Evolutionary conservation across 2,329 filamentous ascomycete species (phyloP), one percentile per base, ranked within the genome.

Genomic region (Monosporascus sp.): DNA sequence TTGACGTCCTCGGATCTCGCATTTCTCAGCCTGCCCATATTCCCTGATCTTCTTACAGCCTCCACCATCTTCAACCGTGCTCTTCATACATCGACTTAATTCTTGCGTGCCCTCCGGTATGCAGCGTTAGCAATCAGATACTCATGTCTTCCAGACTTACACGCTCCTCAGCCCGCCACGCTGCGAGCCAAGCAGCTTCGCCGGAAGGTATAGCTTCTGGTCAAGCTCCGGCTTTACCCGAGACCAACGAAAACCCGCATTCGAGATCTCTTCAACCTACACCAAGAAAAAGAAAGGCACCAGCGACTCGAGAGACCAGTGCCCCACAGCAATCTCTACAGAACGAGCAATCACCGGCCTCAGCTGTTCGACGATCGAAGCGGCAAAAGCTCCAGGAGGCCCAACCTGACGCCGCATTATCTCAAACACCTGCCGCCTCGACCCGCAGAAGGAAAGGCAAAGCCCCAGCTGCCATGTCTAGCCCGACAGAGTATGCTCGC

Each of bases 101-200:
- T 52, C 53, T 51, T 37, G 46, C 52, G 18, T 59, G 26, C 51
- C 51, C 37, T 55, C 50, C 55, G 58, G 38, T 46, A 59, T 57
- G 50, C 52, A 35, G 48, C 50, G 49, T 56, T 57, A 62, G 20
- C 22, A 46, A 63, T 55, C 60, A 68, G 62, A 62, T 67, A 87
- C 89, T 93, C 86, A 97, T 96, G 91, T 90, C 89, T 84, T 79
- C 86, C 83, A 97, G 92, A 89, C 86, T 94, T 68, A 97, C 93
- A 80, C 91, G 93, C 79, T 94, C 92, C 68, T 88, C 92, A 74
- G 88, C 92, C 78, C 91, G 91, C 80, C 86, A 90, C 83, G 89
- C 89, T 78, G 88, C 89, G 70, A 83, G 73, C 69, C 78, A 77
- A 68, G 74, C 76, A 74, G 75, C 74, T 63, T 74, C 75, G 66